These are phyloP conservation scores for Ochetophila trinervis DNA, from an alignment of 306 rosid genomes.

Conservation along the genomic window DNA sequence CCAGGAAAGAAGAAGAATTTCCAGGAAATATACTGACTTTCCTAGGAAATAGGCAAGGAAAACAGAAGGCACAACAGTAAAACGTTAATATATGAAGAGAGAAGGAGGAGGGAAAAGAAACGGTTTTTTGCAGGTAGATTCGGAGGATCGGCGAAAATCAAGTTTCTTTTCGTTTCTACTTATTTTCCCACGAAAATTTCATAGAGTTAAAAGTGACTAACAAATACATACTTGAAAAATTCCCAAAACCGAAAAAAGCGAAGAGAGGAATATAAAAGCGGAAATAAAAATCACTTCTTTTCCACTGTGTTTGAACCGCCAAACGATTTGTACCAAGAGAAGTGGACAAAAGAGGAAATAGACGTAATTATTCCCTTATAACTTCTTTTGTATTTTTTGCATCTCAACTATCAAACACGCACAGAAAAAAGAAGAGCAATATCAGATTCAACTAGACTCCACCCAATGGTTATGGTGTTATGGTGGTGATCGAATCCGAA, in stretches of 20 bases:
- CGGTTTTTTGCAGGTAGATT: constrained; percentile 39
- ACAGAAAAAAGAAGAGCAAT: no score
- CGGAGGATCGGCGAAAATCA: constrained; percentile 34
- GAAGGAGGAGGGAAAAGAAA: constrained; percentile 23
- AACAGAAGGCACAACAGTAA: neutral
- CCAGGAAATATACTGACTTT: neutral
- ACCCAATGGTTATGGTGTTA: no score
- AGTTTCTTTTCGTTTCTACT: neutral
- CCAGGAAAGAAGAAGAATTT: neutral
- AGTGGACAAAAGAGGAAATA: neutral
- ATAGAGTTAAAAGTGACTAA: neutral
- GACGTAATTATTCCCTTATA: neutral
- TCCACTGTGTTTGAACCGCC: neutral
- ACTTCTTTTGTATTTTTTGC: no score
- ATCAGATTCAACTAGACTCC: no score
- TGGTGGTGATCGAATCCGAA: no score
- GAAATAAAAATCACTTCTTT: neutral
- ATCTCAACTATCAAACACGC: no score
- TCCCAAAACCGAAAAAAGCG: neutral
- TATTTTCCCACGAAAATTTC: constrained; percentile 30
- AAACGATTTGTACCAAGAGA: neutral
- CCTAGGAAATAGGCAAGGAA: neutral
- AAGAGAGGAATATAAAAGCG: neutral
- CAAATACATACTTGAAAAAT: no score
- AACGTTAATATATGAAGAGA: constrained; percentile 2